Evolutionary conservation across 2,329 filamentous ascomycete genomes (phyloP), one percentile per base, ranked within the genome.

Genomic region (Beauveria brongniartii): DNA sequence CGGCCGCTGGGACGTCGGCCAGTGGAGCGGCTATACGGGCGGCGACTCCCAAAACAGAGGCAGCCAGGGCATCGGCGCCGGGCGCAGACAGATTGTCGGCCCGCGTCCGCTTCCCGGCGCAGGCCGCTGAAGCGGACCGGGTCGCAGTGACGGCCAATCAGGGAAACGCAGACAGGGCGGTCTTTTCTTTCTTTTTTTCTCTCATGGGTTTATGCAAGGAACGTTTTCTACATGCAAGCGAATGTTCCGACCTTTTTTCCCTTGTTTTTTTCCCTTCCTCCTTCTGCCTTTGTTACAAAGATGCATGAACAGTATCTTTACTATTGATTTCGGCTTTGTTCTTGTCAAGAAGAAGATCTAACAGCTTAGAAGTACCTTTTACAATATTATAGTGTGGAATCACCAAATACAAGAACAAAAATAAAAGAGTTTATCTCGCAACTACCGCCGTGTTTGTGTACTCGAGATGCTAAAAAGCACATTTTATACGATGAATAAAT

Each of bases 61-160:
- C 1, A 71, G 70, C 3, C 78, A 84, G 64, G 87, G 87, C 2
- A 88, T 88, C 63, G 88, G 90, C 46, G 85, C 86, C 1, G 86
- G 86, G 0, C 79, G 87, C 70, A 82, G 90, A 70, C 89, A 90
- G 76, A 92, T 93, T 72, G 86, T 90, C n/a, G 90, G 90, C 12
- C 89, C 89, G 0, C 78, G 89, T 69, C 88, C 89, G 53, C 77
- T 88, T 67, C 84, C 84, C 41, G 76, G 76, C 28, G 64, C 68
- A 22, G 68, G 69, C 37, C 62, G 60, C 30, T 58, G 37, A 54
- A 37, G 26, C 3, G 22, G 12, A n/a, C 6, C 7, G 34, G 7
- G n/a, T 40, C 8, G 68, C 57, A 71, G 46, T 46, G 53, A 55
- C 12, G 40, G 37, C 12, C 1, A 1, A 20, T 12, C 10, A 6